phyloP scores from a whole-genome alignment of 2,329 filamentous ascomycete species.

The Achaetomium macrosporum region DNA sequence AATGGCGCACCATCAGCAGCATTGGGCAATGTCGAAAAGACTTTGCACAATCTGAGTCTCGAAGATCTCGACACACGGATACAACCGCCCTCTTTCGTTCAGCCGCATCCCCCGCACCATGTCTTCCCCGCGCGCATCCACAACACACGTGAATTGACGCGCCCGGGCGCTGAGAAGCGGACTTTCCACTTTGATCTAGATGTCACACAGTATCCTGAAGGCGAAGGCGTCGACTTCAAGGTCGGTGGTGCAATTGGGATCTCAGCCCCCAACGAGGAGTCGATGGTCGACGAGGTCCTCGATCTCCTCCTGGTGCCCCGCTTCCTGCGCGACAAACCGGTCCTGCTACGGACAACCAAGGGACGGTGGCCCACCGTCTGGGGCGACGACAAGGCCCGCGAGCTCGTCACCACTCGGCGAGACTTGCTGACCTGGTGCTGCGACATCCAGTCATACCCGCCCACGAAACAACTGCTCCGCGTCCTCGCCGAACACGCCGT shows the following conservation, averaged over 20 bases:
- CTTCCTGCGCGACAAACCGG: constrained; percentile 75
- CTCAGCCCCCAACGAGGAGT: constrained; percentile 75
- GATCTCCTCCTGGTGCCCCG: constrained; percentile 75
- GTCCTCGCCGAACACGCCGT: constrained; percentile 79
- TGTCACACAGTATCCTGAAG: constrained; percentile 82
- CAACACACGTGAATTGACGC: constrained; percentile 79
- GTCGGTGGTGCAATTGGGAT: constrained; percentile 94
- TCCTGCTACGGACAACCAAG: constrained; percentile 69
- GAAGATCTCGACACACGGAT: constrained; percentile 50
- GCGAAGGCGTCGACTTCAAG: constrained; percentile 84
- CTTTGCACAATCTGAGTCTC: constrained; percentile 27
- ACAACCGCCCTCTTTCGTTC: constrained; percentile 82
- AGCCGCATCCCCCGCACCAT: constrained; percentile 88
- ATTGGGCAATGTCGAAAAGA: constrained; percentile 20
- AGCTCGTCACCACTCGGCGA: constrained; percentile 82
- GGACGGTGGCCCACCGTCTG: constrained; percentile 97
- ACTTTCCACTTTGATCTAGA: constrained; percentile 98
- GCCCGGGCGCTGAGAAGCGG: constrained; percentile 84
- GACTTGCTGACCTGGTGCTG: constrained; percentile 95
- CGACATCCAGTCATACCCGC: constrained; percentile 87
- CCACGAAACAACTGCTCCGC: constrained; percentile 80
- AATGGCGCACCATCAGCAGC: constrained; percentile 35
- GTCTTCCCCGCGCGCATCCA: constrained; percentile 88
- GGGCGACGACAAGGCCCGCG: constrained; percentile 81
- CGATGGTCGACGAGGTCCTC: constrained; percentile 75